Base-by-base conservation (phyloP, 1,284 basidiomycete species). In the Ustilago cynodontis region DNA sequence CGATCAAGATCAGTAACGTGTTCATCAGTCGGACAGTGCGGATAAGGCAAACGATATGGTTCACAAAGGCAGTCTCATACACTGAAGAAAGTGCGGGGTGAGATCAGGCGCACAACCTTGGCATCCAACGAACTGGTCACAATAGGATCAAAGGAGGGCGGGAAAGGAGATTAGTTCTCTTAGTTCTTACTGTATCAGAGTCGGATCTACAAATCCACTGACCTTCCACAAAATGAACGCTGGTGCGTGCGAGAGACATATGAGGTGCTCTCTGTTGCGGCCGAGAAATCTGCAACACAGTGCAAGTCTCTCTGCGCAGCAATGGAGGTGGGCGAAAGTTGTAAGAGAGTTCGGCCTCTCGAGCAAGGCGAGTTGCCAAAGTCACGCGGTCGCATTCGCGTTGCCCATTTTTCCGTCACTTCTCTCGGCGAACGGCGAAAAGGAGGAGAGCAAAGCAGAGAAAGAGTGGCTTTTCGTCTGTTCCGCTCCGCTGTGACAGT, bases 191-290 rank as follows among this genome's bases (percentile, higher is more conserved):
- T n/a, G n/a, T n/a, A 53, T 53, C 59, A 10, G 8, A 20, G 20
- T 60, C 59, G 51, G 59, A 60, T 60, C 59, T 53, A 60, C n/a
- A 60, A 41, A 10, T 24, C 29, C 47, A 35, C 14, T 8, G 11
- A 31, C 3, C 47, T 11, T 28, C 6, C 41, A 43, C 24, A 52
- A 35, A 26, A 35, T 29, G 26, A 31, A 39, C 28, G 45, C 16
- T 14, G 58, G 58, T 28, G 37, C 26, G 49, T 59, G 58, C 43
- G 56, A 20, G 56, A 18, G 18, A 5, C 4, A 10, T 22, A 20
- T n/a, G 35, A 35, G 35, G 35, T 18, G 7, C 16, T 24, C 18
- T 13, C 5, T 22, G 43, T 45, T 18, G 47, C 47, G 47, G 47
- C 47, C 26, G 47, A 49, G 22, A 49, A 6, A 26, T 9, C 24